phyloP scores from a whole-genome alignment of 2,329 filamentous ascomycete genomes.

The Penicillium janthinellum region DNA sequence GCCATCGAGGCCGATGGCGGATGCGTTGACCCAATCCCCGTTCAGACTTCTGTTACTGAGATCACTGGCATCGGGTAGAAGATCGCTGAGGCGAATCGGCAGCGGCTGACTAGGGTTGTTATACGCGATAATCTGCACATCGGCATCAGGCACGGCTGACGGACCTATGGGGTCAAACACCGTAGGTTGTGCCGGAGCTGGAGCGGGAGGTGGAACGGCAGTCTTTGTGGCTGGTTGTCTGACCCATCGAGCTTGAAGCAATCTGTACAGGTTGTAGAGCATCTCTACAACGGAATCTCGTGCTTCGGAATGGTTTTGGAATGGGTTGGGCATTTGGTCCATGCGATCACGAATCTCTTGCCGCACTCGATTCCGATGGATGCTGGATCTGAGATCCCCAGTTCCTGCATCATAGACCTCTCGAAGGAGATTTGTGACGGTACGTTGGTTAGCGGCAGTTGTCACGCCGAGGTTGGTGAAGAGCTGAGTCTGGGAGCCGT shows the following conservation, averaged over 20 bases:
- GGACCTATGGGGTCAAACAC: not conserved
- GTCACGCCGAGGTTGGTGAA: not conserved
- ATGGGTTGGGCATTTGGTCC: not conserved
- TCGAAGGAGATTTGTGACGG: not conserved
- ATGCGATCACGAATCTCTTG: not conserved
- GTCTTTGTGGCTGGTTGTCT: not conserved
- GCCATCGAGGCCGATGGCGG: not conserved
- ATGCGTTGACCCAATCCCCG: conserved; percentile 1
- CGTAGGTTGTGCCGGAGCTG: not conserved
- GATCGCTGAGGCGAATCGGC: not conserved
- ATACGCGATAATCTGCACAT: not conserved
- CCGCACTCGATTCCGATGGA: not conserved
- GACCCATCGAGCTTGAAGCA: not conserved
- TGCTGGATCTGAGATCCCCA: not conserved
- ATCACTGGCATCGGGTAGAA: not conserved
- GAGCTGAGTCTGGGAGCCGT: not conserved
- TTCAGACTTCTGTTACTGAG: not conserved
- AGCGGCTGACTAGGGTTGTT: not conserved
- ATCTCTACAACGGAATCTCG: not conserved
- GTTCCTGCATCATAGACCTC: not conserved
- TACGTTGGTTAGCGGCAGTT: not conserved
- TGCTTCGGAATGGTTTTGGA: not conserved
- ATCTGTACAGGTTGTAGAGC: not conserved
- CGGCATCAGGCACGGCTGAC: not conserved
- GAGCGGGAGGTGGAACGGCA: not conserved